Evolutionary conservation across 306 rosid genomes (phyloP).

Genomic region (Myrica gale): DNA sequence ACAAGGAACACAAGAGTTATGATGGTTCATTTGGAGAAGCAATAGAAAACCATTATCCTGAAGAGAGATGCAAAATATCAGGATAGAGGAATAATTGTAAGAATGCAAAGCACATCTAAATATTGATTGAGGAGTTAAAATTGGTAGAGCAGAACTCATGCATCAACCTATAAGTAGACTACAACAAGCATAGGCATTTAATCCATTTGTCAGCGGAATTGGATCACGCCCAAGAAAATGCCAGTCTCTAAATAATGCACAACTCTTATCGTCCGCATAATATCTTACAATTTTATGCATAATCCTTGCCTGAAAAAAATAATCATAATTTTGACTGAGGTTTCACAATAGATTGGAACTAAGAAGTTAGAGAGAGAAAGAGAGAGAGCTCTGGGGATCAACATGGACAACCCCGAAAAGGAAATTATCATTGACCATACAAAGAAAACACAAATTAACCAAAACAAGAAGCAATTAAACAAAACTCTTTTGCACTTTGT

Average conservation of each 20-base stretch:
- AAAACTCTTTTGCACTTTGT: slow-evolving; percentile 1
- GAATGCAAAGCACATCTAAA: neutral
- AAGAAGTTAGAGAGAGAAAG: neutral
- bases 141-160: neutral
- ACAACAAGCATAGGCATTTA: neutral
- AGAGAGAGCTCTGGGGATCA: slow-evolving; percentile 1
- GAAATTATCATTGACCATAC: slow-evolving; percentile 6
- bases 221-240: neutral
- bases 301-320: too few relatives aligned
- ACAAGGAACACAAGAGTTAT: slow-evolving; percentile 12
- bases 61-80: neutral
- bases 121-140: neutral
- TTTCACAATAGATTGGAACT: neutral
- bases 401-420: slow-evolving; percentile 1
- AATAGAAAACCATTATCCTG: slow-evolving; percentile 2
- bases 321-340: too few relatives aligned
- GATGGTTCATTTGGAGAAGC: slow-evolving; percentile 1
- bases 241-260: neutral
- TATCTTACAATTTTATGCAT: too few relatives aligned
- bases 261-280: too few relatives aligned
- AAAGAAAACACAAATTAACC: slow-evolving; percentile 1
- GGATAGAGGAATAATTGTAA: neutral
- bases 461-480: slow-evolving; percentile 10
- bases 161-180: neutral
- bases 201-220: neutral